Evolutionary conservation across 169 alveolate species (phyloP), one percentile per base, ranked within the genome.

Genomic region (Plasmodium vinckei): DNA sequence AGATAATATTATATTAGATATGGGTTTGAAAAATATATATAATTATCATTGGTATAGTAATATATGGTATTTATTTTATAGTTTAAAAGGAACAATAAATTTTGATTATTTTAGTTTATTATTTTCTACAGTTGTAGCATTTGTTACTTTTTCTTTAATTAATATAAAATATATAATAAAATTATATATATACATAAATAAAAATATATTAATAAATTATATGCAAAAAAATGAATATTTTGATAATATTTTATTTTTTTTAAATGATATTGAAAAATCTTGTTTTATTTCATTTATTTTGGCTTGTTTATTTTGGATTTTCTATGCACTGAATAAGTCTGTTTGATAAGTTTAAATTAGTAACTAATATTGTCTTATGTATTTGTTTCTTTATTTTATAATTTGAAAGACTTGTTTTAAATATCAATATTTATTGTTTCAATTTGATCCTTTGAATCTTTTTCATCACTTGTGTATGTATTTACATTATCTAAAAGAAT

Each of bases 81-180:
- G 88, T 46, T 68, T 77, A 77, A 77, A 64, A 77, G 88, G 75
- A 10, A 77, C 88, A n/a, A 13, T 77, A 27, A 77, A 77, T 47
- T 77, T 77, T 65, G 51, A 77, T 56, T 77, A 77, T 57, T 77
- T 77, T 64, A 77, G 88, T 57, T 69, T 77, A 9, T 69, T 77
- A 54, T 77, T 77, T 68, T 61, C 88, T 25, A 77, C 88, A 42
- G 56, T 65, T n/a, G 70, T 64, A 19, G 88, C 69, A 13, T 27
- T 49, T 77, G 59, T 77, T 19, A 13, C 77, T 46, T 69, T 77
- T 27, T 9, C 47, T 39, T 68, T 77, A 77, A 64, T 77, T 77
- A 25, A 63, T 39, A 54, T 77, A n/a, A 77, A 77, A 56, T 77
- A 77, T 44, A 17, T 64, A 47, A n/a, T 77, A 65, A 44, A 23